These are phyloP conservation scores for Porodaedalea pini DNA, from an alignment of 1,284 basidiomycete species.

Conservation along the genomic window DNA sequence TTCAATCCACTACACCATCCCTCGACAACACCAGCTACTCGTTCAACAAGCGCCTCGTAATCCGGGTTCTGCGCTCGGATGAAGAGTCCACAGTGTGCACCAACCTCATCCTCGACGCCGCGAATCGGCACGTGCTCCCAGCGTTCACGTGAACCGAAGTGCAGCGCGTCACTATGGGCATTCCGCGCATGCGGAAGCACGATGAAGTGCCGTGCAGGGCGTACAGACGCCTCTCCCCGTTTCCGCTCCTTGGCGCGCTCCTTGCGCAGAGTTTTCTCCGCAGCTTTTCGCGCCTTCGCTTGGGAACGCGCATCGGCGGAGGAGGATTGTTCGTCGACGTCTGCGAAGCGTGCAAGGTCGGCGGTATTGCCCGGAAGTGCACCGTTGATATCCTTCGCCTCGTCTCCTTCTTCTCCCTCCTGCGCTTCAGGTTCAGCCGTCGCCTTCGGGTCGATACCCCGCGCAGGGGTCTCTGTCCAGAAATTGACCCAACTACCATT, in stretches of 20 bases:
- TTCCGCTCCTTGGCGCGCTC: conserved; percentile 29
- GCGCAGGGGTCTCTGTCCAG: conserved; percentile 43
- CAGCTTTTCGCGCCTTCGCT: conserved; percentile 25
- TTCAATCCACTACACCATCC: conserved; percentile 35
- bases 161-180: conserved; percentile 27
- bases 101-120: conserved; percentile 51
- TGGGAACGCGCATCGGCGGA: conserved; percentile 4
- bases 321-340: not conserved
- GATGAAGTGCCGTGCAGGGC: conserved; percentile 41
- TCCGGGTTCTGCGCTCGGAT: conserved; percentile 46
- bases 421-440: not conserved
- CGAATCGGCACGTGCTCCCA: conserved; percentile 49
- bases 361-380: conserved; percentile 17
- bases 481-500: conserved; percentile 52
- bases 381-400: conserved; percentile 10
- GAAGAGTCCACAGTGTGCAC: conserved; percentile 53
- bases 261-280: conserved; percentile 29
- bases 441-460: not conserved
- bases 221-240: conserved; percentile 17
- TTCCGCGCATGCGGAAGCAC: conserved; percentile 36
- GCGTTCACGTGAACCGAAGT: conserved; percentile 40
- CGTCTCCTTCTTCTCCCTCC: conserved; percentile 13
- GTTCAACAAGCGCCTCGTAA: conserved; percentile 45
- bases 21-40: conserved; percentile 41
- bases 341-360: conserved; percentile 30